Conservation (phyloP, 371 early-diverging fungal genomes). For the Syncephalastrum monosporum region DNA sequence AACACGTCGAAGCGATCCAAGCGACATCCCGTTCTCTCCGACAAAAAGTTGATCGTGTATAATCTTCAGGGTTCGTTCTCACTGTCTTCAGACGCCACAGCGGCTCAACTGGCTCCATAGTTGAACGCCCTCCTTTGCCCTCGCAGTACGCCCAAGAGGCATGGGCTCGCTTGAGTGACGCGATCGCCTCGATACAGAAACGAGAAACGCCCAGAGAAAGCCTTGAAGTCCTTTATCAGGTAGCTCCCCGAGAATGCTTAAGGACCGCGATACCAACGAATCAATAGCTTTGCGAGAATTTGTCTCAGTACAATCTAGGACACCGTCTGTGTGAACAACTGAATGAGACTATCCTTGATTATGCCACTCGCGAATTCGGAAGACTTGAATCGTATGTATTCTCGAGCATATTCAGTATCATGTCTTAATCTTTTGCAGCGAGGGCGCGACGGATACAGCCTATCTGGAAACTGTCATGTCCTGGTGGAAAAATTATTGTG, state of each 20-base stretch:
- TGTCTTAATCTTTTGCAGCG: constrained; percentile 4
- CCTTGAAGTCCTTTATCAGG: constrained; percentile 84
- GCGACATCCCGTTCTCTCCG: constrained; percentile 34
- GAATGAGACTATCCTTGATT: constrained; percentile 53
- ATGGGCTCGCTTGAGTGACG: constrained; percentile 64
- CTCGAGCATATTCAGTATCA: no score
- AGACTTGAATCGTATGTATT: constrained; percentile 27
- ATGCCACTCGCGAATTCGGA: constrained; percentile 38
- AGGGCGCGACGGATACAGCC: constrained; percentile 4
- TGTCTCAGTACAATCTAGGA: constrained; percentile 80
- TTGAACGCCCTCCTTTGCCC: constrained; percentile 69
- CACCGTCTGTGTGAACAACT: constrained; percentile 62
- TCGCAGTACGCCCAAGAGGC: constrained; percentile 65
- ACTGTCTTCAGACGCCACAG: neutral
- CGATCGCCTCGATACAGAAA: constrained; percentile 76
- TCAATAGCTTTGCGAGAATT: constrained; percentile 73
- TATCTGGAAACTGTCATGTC: constrained; percentile 57
- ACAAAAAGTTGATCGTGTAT: constrained; percentile 36
- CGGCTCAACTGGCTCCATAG: constrained; percentile 5
- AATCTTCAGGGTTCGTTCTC: constrained; percentile 26
- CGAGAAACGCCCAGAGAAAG: constrained; percentile 62
- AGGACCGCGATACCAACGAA: neutral
- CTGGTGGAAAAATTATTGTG: constrained; percentile 68
- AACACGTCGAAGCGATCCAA: constrained; percentile 25
- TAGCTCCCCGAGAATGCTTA: constrained; percentile 6